Conservation (phyloP, 2,329 filamentous ascomycete species). For the Fusarium sp. region DNA sequence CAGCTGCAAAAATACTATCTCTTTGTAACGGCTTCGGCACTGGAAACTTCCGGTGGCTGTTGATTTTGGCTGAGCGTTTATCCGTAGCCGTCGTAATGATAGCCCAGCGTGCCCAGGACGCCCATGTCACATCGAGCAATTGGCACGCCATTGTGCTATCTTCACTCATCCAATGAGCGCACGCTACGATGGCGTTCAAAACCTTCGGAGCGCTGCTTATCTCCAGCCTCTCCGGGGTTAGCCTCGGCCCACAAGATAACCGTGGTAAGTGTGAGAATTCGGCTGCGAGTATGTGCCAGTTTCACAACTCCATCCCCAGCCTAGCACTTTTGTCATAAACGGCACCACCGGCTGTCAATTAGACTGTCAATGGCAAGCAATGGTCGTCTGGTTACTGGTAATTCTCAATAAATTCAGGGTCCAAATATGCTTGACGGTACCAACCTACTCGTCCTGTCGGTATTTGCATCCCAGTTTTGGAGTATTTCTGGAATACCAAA, state of each 20-base stretch:
- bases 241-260: slow-evolving; percentile 41
- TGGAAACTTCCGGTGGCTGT: not conserved
- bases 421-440: not conserved
- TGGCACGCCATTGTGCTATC: slow-evolving; percentile 38
- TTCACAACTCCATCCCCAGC: slow-evolving; percentile 7
- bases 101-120: slow-evolving; percentile 1
- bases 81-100: not conserved
- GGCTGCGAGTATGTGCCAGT: slow-evolving; percentile 10
- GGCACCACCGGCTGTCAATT: slow-evolving; percentile 23
- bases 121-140: slow-evolving; percentile 29
- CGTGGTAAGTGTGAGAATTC: slow-evolving; percentile 28
- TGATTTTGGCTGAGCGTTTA: not conserved
- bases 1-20: not conserved
- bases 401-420: slow-evolving; percentile 31
- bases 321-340: slow-evolving; percentile 43
- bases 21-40: not conserved
- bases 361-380: slow-evolving; percentile 21
- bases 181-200: slow-evolving; percentile 32
- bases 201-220: slow-evolving; percentile 42
- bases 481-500: slow-evolving; percentile 24
- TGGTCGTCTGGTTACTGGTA: slow-evolving; percentile 5
- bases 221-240: slow-evolving; percentile 47
- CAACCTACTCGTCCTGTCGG: slow-evolving; percentile 14
- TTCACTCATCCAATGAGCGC: slow-evolving; percentile 35
- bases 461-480: slow-evolving; percentile 5